Base-by-base conservation (phyloP, 176 grass and related monocot genomes). In the Musa acuminata region DNA sequence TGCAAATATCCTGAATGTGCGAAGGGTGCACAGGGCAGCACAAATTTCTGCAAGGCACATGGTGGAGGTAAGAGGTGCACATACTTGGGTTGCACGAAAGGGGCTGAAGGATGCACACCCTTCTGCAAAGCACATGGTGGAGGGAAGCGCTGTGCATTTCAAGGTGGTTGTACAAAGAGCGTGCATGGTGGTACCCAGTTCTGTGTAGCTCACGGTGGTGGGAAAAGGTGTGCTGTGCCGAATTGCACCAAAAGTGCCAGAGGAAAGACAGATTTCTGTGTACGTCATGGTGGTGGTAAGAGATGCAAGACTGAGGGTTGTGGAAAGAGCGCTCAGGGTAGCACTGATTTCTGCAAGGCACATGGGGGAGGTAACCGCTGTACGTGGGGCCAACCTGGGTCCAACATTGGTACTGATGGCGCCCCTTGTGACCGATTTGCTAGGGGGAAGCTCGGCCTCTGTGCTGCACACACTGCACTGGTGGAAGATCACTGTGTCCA, bases 291-390 rank as follows among this genome's bases (percentile, higher is more conserved):
- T 0, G 87, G 87, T 20, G 87, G 87, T 11, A 88, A 88, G 50
- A 68, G 87, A 48, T 88, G 87, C 72, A 83, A 85, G 35, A 75
- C 75, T 73, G 48, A 74, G 3, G 67, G 67, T 6, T 88, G 87
- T 19, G 80, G 20, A 26, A 88, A 88, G 76, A 88, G 80, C 57
- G 87, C 87, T 17, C 87, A 88, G 59, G 87, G 86, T 2, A 84
- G 86, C 51, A 88, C 82, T 51, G 82, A 88, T 62, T 85, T 84
- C 24, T 88, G 86, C 76, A 88, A 88, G 76, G 86, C 86, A n/a
- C 86, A 88, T 20, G 82, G 86, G 1, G 86, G 86, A 52, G 79
- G 82, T 22, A 88, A 82, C 53, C 82, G 82, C 8, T 88, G 86
- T 65, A 8, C 69, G 23, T 88, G 86, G 86, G 79, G 82, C 24